Base-by-base conservation (phyloP, 2,329 filamentous ascomycete genomes). In the Pseudogymnoascus sp. region DNA sequence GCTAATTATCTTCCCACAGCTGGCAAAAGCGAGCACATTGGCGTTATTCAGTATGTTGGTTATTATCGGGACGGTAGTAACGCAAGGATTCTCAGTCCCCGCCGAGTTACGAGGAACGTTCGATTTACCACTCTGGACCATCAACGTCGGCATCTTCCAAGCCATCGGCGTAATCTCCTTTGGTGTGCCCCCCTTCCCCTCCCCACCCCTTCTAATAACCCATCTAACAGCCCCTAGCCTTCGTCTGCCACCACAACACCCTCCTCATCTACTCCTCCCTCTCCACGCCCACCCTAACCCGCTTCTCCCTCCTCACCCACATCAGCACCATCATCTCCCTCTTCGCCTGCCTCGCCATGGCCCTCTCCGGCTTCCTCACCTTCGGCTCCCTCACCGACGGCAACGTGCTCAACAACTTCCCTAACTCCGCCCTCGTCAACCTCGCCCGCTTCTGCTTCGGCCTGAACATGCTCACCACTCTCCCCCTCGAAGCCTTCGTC, bases 111-210 rank as follows among this genome's bases (percentile, higher is more conserved):
- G 86, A 68, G 95, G 95, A 2, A 82, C 85, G 28, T 85, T 97
- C 63, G 84, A 81, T 67, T 85, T 83, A 64, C 83, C 87, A 14
- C 77, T 92, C 39, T 78, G 97, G 64, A 85, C 88, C n/a, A 81
- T 98, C 69, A 96, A 96, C 72, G 81, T 83, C 25, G 95, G 93
- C 60, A 87, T 99, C 65, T 96, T 98, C 73, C 93, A 98, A 76
- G 93, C 95, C 21, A 92, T 99, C 71, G 95, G 95, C 34, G 93
- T 99, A 16, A 99, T 99, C 70, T 98, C 95, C 4, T 99, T 99
- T 75, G 93, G 90, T 95, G 81, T 57, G 83, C 71, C 43, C 34
- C 57, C 64, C 39, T 23, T 60, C 31, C 6, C 28, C 54, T 23
- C 13, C 21, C 28, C 43, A 0, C 37, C 11, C 21, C 23, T 25